Evolutionary conservation across 2,329 filamentous ascomycete genomes (phyloP).

Genomic region (Volutella citrinella): DNA sequence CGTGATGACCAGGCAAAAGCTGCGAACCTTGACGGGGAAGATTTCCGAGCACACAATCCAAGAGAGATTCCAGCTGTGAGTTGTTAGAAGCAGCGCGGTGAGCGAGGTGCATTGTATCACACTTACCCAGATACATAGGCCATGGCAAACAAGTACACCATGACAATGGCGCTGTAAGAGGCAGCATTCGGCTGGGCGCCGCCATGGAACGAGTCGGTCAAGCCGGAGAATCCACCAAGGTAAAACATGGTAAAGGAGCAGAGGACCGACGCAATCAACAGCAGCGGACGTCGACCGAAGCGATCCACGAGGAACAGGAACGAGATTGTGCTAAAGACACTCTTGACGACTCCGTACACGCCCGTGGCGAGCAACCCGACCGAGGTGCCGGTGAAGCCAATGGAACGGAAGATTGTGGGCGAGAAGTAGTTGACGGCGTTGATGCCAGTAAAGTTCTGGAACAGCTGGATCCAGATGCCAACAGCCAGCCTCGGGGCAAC

Average conservation of each 20-base stretch:
- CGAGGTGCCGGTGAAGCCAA: constrained; percentile 57
- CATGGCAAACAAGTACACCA: constrained; percentile 12
- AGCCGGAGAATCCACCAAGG: constrained; percentile 9
- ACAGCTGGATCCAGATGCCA: constrained; percentile 44
- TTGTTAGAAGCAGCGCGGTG: not conserved
- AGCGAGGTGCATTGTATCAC: not conserved
- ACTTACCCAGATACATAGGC: constrained; percentile 9
- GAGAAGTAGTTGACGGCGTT: constrained; percentile 66
- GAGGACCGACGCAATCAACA: constrained; percentile 9
- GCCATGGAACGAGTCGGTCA: constrained; percentile 12
- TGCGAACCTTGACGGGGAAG: constrained; percentile 26
- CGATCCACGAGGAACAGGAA: constrained; percentile 14
- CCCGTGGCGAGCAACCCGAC: constrained; percentile 60
- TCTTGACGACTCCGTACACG: constrained; percentile 62
- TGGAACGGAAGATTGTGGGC: constrained; percentile 61
- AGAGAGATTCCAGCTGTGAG: constrained; percentile 11
- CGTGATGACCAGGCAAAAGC: constrained; percentile 24
- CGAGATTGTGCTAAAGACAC: constrained; percentile 7
- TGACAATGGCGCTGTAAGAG: constrained; percentile 13
- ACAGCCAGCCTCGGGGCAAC: constrained; percentile 53
- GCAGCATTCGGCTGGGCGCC: constrained; percentile 5
- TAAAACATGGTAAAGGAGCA: constrained; percentile 15
- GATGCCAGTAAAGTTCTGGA: constrained; percentile 43
- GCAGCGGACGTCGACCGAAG: constrained; percentile 10
- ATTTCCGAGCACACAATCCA: constrained; percentile 24